These are phyloP conservation scores for Alternaria ventricosa DNA, from an alignment of 2,329 filamentous ascomycete genomes.

Conservation along the genomic window DNA sequence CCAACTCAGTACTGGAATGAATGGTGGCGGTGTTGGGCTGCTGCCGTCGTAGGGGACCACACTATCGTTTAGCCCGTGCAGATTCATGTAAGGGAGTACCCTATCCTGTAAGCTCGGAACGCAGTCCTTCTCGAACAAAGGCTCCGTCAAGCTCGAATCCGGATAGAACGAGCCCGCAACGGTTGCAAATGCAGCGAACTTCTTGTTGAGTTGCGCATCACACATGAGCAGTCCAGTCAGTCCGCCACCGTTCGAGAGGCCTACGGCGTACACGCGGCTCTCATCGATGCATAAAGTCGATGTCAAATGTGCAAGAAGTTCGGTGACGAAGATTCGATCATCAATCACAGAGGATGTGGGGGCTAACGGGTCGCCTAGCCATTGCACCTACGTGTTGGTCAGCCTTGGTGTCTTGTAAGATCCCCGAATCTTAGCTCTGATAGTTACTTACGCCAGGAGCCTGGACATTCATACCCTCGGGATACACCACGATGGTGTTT, in stretches of 20 bases:
- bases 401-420: background rate
- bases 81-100: constrained; percentile 23
- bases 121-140: constrained; percentile 25
- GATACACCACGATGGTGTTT: constrained; percentile 28
- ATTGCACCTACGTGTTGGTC: constrained; percentile 23
- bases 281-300: constrained; percentile 54
- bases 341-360: constrained; percentile 43
- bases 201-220: constrained; percentile 44
- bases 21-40: constrained; percentile 21
- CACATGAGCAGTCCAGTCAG: constrained; percentile 57
- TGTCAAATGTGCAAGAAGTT: constrained; percentile 49
- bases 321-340: constrained; percentile 53
- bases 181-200: constrained; percentile 57
- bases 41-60: constrained; percentile 33
- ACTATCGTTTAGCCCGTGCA: constrained; percentile 29
- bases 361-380: constrained; percentile 52
- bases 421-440: background rate
- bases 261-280: constrained; percentile 53
- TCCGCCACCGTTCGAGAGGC: constrained; percentile 62
- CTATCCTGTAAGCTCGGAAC: constrained; percentile 1
- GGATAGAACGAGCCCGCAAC: constrained; percentile 55
- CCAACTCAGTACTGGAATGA: constrained; percentile 22
- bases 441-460: constrained; percentile 21
- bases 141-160: constrained; percentile 17
- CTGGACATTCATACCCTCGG: constrained; percentile 25